These are phyloP conservation scores for Papiliotrema laurentii DNA, from an alignment of 1,284 basidiomycete species.

Conservation along the genomic window DNA sequence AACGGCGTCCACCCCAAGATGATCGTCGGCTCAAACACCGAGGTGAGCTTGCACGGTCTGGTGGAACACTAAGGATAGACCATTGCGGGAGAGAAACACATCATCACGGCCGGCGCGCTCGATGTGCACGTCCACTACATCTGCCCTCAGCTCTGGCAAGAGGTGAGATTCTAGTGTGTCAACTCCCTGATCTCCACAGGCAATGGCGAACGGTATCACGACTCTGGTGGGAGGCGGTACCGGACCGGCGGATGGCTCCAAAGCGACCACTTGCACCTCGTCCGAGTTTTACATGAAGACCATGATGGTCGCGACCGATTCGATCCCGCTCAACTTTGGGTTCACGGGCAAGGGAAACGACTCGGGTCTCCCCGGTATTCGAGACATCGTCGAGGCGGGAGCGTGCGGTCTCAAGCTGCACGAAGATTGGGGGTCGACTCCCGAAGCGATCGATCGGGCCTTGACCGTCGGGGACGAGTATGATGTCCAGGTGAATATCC, in stretches of 20 bases:
- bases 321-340: slow-evolving; percentile 83
- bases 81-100: slow-evolving; percentile 89
- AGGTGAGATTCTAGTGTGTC: slow-evolving; percentile 52
- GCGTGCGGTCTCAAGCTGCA: slow-evolving; percentile 92
- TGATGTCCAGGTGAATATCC: slow-evolving; percentile 96
- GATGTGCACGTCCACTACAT: slow-evolving; percentile 93
- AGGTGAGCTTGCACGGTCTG: slow-evolving; percentile 46
- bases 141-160: slow-evolving; percentile 76
- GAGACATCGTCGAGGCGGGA: slow-evolving; percentile 82
- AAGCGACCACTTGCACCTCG: slow-evolving; percentile 93
- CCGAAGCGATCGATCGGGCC: slow-evolving; percentile 72
- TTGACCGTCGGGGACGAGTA: slow-evolving; percentile 83
- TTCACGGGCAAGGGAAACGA: slow-evolving; percentile 96
- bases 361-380: slow-evolving; percentile 62
- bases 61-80: slow-evolving; percentile 50
- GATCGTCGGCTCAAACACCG: slow-evolving; percentile 79
- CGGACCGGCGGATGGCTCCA: slow-evolving; percentile 83
- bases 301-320: slow-evolving; percentile 86
- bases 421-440: slow-evolving; percentile 97
- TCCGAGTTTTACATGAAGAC: slow-evolving; percentile 78
- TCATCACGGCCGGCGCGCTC: slow-evolving; percentile 88
- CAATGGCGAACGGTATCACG: slow-evolving; percentile 61
- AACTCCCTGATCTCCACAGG: slow-evolving; percentile 29
- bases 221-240: slow-evolving; percentile 91
- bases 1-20: slow-evolving; percentile 69